Conservation (phyloP, 228 moss, liverwort and hornwort species). For the Sphagnum magellanicum region DNA sequence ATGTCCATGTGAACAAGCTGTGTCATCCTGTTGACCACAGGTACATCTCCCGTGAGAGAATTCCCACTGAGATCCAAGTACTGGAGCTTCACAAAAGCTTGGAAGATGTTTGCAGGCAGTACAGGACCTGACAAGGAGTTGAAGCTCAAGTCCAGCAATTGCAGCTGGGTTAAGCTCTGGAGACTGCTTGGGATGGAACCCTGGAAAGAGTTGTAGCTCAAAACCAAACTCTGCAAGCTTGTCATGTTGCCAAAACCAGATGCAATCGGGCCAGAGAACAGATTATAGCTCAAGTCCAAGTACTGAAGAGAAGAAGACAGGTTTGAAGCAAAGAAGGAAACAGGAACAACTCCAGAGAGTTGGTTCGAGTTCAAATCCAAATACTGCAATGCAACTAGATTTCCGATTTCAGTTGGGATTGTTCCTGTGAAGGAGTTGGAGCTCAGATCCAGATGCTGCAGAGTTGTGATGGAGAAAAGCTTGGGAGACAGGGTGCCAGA, state of each 20-base stretch:
- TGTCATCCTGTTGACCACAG: constrained; percentile 19
- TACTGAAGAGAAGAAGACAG: constrained; percentile 12
- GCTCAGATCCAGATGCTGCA: constrained; percentile 34
- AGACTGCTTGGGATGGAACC: constrained; percentile 44
- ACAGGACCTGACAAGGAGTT: constrained; percentile 46
- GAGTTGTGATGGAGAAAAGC: constrained; percentile 20
- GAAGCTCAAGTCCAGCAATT: constrained; percentile 27
- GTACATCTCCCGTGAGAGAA: constrained; percentile 28
- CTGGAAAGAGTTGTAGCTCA: constrained; percentile 37
- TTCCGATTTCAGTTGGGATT: constrained; percentile 35
- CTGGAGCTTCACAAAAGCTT: constrained; percentile 25
- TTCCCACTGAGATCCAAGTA: constrained; percentile 31
- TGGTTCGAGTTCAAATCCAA: constrained; percentile 51
- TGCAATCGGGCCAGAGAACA: constrained; percentile 32
- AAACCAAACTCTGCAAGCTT: constrained; percentile 21
- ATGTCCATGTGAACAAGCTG: constrained; percentile 29
- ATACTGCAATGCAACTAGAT: constrained; percentile 22
- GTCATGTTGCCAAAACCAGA: constrained; percentile 23
- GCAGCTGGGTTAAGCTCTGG: constrained; percentile 23
- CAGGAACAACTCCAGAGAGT: constrained; percentile 39
- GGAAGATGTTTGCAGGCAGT: constrained; percentile 24
- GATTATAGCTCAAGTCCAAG: constrained; percentile 45
- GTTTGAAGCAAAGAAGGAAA: constrained; percentile 26
- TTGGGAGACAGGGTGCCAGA: constrained; percentile 23
- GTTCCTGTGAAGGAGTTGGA: constrained; percentile 25